Conservation (phyloP, 2,329 filamentous ascomycete genomes). For the Xylariaceae sp. region DNA sequence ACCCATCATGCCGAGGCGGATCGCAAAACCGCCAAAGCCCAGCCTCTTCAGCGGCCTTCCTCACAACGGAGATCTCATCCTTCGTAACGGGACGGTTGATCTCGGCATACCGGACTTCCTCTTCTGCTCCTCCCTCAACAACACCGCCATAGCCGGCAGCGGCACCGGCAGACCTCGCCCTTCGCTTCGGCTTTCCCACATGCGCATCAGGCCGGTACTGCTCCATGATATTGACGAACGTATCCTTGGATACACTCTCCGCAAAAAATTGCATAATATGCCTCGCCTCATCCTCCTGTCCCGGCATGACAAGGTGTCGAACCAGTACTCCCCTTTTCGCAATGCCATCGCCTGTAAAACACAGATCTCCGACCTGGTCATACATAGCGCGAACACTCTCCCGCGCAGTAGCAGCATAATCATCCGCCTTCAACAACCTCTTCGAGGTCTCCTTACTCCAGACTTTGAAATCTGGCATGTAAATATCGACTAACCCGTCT, state of each 20-base stretch:
- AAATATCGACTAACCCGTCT: conserved; percentile 79
- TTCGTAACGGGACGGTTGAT: conserved; percentile 69
- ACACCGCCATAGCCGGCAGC: conserved; percentile 20
- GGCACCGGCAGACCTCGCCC: conserved; percentile 11
- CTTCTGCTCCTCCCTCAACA: conserved; percentile 27
- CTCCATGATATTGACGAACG: conserved; percentile 86
- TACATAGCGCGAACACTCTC: conserved; percentile 81
- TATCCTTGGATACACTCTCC: conserved; percentile 65
- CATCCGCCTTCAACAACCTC: conserved; percentile 71
- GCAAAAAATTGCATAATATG: conserved; percentile 76
- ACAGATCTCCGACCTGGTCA: conserved; percentile 74
- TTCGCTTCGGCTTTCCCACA: conserved; percentile 64
- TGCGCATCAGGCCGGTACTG: conserved; percentile 79
- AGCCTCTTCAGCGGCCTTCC: conserved; percentile 62
- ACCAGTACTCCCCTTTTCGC: conserved; percentile 74
- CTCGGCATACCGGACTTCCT: conserved; percentile 64
- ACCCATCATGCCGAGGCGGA: conserved; percentile 48
- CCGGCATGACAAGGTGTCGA: conserved; percentile 81
- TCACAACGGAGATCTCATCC: conserved; percentile 63
- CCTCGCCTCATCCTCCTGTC: conserved; percentile 67
- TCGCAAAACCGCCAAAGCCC: conserved; percentile 80
- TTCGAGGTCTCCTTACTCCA: conserved; percentile 65
- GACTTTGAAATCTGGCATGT: conserved; percentile 85
- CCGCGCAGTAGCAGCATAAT: conserved; percentile 67
- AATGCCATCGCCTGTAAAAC: conserved; percentile 76